phyloP scores from a whole-genome alignment of 140 eudicot species.

The Stevia rebaudiana region DNA sequence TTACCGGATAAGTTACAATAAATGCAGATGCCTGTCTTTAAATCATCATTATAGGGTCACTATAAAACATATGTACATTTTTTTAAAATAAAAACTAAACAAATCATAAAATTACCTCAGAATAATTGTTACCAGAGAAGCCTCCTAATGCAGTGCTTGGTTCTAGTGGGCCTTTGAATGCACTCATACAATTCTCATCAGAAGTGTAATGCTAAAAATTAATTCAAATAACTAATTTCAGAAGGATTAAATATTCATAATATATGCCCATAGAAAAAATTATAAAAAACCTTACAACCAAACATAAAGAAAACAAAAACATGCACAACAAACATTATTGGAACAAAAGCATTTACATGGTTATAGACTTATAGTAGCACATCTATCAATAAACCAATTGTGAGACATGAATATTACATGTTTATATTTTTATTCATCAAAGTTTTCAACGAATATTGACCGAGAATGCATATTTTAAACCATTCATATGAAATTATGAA shows the following conservation, averaged over 20 bases:
- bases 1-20: conserved; percentile 84
- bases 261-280: neutral
- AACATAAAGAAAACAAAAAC: neutral
- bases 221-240: conserved; percentile 21
- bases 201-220: conserved; percentile 63
- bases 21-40: conserved; percentile 90
- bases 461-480: conserved; percentile 4
- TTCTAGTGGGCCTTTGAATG: conserved; percentile 94
- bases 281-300: neutral
- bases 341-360: neutral
- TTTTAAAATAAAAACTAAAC: neutral
- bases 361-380: neutral
- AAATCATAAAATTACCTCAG: conserved; percentile 57
- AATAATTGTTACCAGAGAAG: conserved; percentile 75
- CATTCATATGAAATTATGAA: conserved; percentile 3
- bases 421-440: neutral
- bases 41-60: conserved; percentile 22
- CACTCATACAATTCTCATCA: conserved; percentile 74
- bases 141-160: conserved; percentile 98
- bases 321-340: neutral
- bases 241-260: conserved; percentile 8
- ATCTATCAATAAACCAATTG: neutral
- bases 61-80: conserved; percentile 13
- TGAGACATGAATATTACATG: neutral
- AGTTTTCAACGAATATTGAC: conserved; percentile 6